phyloP scores from a whole-genome alignment of 176 grass and related monocot species.

The Secale cereale region DNA sequence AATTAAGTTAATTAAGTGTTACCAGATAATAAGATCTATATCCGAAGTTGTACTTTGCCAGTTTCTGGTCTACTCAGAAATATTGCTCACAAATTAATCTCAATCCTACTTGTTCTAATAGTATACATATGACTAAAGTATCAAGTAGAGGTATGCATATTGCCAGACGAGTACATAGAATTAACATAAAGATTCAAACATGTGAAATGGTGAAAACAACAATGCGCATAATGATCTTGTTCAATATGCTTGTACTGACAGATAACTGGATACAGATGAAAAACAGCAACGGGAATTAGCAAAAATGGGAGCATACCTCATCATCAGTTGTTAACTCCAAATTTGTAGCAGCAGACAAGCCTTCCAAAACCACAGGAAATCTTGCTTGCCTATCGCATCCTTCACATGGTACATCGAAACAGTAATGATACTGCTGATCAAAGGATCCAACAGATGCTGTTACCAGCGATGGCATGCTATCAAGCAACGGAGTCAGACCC shows the following conservation, averaged over 20 bases:
- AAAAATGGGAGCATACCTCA: neutral
- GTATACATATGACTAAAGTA: neutral
- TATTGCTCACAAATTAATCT: neutral
- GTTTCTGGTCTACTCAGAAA: neutral
- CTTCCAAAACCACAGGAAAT: neutral
- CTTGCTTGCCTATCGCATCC: neutral
- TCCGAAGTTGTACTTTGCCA: neutral
- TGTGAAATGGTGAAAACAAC: neutral
- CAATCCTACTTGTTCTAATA: neutral
- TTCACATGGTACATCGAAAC: neutral
- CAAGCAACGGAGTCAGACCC: neutral
- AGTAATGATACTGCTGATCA: neutral
- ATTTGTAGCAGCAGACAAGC: neutral
- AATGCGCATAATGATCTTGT: neutral
- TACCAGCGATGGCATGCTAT: neutral
- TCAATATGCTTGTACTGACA: neutral
- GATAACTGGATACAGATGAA: neutral
- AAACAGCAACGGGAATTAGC: neutral
- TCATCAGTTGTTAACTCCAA: neutral
- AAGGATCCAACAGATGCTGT: neutral
- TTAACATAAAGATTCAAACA: neutral
- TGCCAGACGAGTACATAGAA: neutral
- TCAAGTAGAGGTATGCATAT: neutral
- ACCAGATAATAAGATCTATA: neutral
- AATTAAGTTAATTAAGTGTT: neutral